Base-by-base conservation (phyloP, 257 asterid species). In the Echium plantagineum region DNA sequence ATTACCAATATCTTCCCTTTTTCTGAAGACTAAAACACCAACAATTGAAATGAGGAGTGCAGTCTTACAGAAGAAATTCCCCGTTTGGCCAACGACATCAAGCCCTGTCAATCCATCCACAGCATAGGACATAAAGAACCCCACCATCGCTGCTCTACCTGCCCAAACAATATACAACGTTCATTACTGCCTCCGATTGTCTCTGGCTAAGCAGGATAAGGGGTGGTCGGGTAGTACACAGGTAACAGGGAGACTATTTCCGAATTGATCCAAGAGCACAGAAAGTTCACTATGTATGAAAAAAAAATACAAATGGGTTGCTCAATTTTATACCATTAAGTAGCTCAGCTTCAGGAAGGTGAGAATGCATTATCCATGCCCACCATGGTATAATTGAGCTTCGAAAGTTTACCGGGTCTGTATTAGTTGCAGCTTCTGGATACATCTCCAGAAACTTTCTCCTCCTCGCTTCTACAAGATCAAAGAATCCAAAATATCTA, bases 61-160 rank as follows among this genome's bases (percentile, higher is more conserved):
- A 12, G 73, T 67, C 62, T 86, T 81, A 73, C 94, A 80, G 2
- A 80, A 30, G 64, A 81, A 72, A 56, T 80, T 86, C n/a, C 95
- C 94, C 0, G 74, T 75, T 54, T 80, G 87, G 49, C 87, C 95
- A 10, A 86, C 86, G 22, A 84, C 60, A 17, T 75, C 76, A 2
- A 86, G 82, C 65, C 83, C 85, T 7, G 94, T 80, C 68, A 86
- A 52, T 66, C 62, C 83, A 70, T 86, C 94, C 63, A 82, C 86
- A 30, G 63, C 0, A 65, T 80, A 83, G 6, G 86, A 77, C 82
- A 69, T 75, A 65, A 84, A 86, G 60, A 86, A 84, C 53, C 95
- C 95, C 49, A 81, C 71, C 94, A 84, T 84, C 21, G 88, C 94
- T 19, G 86, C 94, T 77, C 90, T 68, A 42, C 94, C 94, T 86